Percentiles rank a stretch among this genome's conserved stretches.
phyloP scores from a whole-genome alignment of 2,329 filamentous ascomycete species.

The Alternaria arborescens region DNA sequence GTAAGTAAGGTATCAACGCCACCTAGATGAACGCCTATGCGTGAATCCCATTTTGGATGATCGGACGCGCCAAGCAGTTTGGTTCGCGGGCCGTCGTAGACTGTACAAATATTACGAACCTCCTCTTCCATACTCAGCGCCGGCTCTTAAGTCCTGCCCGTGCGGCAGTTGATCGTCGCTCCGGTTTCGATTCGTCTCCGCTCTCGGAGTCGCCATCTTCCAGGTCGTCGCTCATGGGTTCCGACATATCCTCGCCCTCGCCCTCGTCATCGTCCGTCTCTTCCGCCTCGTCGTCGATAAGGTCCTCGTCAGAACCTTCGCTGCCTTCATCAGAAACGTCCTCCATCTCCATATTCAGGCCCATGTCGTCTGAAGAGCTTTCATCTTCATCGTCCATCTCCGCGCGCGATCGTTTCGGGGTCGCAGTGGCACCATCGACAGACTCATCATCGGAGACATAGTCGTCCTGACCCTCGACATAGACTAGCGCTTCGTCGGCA shows the following conservation, averaged over 20 bases:
- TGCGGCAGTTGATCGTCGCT: slow-evolving; percentile 45
- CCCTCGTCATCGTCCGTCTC: slow-evolving; percentile 57
- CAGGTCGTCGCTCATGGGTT: slow-evolving; percentile 57
- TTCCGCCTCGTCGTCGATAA: slow-evolving; percentile 63
- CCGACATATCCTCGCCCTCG: slow-evolving; percentile 59
- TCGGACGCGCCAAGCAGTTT: slow-evolving; percentile 11
- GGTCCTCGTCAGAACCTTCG: slow-evolving; percentile 47
- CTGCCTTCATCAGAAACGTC: slow-evolving; percentile 58
- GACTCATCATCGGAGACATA: slow-evolving; percentile 63
- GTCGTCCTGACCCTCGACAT: slow-evolving; percentile 82
- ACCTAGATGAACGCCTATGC: slow-evolving; percentile 9
- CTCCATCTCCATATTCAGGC: slow-evolving; percentile 59
- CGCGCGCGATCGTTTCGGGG: slow-evolving; percentile 36
- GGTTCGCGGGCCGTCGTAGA: slow-evolving; percentile 7
- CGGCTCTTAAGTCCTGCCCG: slow-evolving; percentile 44
- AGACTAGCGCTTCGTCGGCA: slow-evolving; percentile 78
- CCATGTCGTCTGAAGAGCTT: slow-evolving; percentile 65
- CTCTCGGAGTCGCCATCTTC: slow-evolving; percentile 56
- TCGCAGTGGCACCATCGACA: slow-evolving; percentile 23
- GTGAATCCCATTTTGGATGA: slow-evolving; percentile 15
- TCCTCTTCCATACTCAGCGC: slow-evolving; percentile 23
- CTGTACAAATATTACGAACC: slow-evolving; percentile 14
- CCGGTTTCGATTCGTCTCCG: slow-evolving; percentile 52
- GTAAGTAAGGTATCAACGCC: slow-evolving; percentile 7
- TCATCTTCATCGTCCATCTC: slow-evolving; percentile 43